phyloP scores from a whole-genome alignment of 1,284 basidiomycete genomes.

The Moesziomyces sp. region DNA sequence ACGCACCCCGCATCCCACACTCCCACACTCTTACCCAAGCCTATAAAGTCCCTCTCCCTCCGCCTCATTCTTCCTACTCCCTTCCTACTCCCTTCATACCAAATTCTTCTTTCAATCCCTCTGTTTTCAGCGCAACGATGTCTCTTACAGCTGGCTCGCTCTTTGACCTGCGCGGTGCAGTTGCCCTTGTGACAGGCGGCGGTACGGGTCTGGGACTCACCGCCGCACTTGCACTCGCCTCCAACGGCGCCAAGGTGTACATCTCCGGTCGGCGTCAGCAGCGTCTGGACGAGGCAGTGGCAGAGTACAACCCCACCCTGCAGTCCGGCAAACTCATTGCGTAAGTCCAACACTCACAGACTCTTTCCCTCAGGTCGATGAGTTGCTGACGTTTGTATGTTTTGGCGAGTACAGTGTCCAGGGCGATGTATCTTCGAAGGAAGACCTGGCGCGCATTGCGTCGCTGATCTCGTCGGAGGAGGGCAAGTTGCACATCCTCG shows the following conservation, averaged over 20 bases:
- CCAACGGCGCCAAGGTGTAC: slow-evolving; percentile 62
- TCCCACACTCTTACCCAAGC: not conserved
- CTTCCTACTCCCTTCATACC: not conserved
- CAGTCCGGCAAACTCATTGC: slow-evolving; percentile 18
- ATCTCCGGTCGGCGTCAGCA: slow-evolving; percentile 53
- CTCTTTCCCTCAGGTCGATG: no score
- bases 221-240: slow-evolving; percentile 53
- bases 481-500: slow-evolving; percentile 49
- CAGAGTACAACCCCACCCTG: slow-evolving; percentile 8
- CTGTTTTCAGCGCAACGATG: slow-evolving; percentile 2
- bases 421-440: slow-evolving; percentile 47
- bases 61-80: not conserved
- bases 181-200: slow-evolving; percentile 60
- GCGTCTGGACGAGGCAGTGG: slow-evolving; percentile 42
- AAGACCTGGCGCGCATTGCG: slow-evolving; percentile 31
- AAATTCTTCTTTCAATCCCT: not conserved
- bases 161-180: slow-evolving; percentile 47
- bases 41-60: not conserved
- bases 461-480: slow-evolving; percentile 13
- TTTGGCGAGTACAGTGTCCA: slow-evolving; percentile 17
- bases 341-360: slow-evolving; percentile 2
- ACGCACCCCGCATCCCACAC: not conserved
- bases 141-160: slow-evolving; percentile 19
- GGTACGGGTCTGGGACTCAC: slow-evolving; percentile 62
- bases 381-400: not conserved